Percentiles rank a stretch among this genome's conserved stretches.
Evolutionary conservation across 768 basidiomycete genomes (phyloP).

Genomic region (Suillus discolor): DNA sequence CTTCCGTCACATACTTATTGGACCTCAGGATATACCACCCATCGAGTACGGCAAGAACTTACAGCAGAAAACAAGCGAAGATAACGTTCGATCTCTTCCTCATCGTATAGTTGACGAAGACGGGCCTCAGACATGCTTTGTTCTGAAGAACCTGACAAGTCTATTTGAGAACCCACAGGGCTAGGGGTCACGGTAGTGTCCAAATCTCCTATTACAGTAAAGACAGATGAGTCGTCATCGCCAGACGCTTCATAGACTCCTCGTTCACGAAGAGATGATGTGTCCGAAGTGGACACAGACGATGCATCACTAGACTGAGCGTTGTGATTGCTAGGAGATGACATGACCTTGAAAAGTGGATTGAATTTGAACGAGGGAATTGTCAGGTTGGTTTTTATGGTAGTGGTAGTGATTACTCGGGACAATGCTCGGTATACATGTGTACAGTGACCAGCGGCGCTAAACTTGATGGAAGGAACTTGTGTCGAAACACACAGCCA

Average conservation of each 20-base stretch:
- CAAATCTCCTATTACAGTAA: neutral
- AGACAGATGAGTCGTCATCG: neutral
- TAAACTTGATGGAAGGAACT: neutral
- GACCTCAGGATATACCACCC: slow-evolving; percentile 3
- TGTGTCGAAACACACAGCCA: neutral
- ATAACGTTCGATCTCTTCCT: slow-evolving; percentile 65
- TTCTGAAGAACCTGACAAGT: slow-evolving; percentile 15
- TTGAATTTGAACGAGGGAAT: neutral
- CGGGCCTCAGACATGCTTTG: slow-evolving; percentile 50
- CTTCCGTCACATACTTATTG: slow-evolving; percentile 61
- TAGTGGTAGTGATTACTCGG: neutral
- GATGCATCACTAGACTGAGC: neutral
- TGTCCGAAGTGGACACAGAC: neutral
- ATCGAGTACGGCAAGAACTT: slow-evolving; percentile 23
- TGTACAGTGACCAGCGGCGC: neutral
- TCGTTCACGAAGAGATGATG: neutral
- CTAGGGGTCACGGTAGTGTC: neutral
- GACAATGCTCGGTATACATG: neutral
- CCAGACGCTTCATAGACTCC: neutral
- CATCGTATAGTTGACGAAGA: slow-evolving; percentile 60
- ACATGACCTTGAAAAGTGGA: slow-evolving; percentile 3
- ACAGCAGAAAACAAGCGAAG: slow-evolving; percentile 63
- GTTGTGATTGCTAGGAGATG: neutral
- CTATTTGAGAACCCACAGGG: slow-evolving; percentile 2
- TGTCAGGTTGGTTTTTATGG: neutral